Percentiles rank a stretch among this genome's conserved stretches.
These are phyloP conservation scores for Ceratocystis ficicola DNA, from an alignment of 2,329 filamentous ascomycete genomes.

Conservation along the genomic window DNA sequence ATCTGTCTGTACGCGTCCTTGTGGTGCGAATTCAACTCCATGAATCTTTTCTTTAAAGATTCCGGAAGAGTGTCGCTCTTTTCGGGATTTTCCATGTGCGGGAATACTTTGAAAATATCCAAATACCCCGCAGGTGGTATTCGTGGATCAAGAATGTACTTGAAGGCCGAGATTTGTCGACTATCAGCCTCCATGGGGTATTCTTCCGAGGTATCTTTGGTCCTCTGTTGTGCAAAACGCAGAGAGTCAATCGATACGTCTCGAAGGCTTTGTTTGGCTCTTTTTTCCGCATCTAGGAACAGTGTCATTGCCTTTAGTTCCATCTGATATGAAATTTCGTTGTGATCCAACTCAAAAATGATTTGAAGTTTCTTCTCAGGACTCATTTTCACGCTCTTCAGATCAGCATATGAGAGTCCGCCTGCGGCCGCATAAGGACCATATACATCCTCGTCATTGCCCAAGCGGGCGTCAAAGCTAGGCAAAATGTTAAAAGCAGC, in stretches of 20 bases:
- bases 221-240: background rate
- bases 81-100: conserved; percentile 29
- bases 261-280: conserved; percentile 13
- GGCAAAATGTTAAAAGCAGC: conserved; percentile 20
- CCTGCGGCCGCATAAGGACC: background rate
- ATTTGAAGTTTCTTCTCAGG: conserved; percentile 4
- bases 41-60: conserved; percentile 27
- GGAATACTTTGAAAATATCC: conserved; percentile 27
- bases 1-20: conserved; percentile 30
- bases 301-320: conserved; percentile 20
- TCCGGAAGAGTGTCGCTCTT: conserved; percentile 24
- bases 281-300: conserved; percentile 13
- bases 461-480: background rate
- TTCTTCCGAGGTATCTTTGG: background rate
- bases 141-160: conserved; percentile 29
- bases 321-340: conserved; percentile 14
- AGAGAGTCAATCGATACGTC: background rate
- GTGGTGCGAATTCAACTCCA: conserved; percentile 32
- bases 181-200: conserved; percentile 3
- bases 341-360: conserved; percentile 13
- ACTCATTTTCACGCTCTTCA: background rate
- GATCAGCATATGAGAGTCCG: background rate
- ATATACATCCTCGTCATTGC: conserved; percentile 8
- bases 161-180: conserved; percentile 26
- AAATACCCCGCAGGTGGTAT: conserved; percentile 23